phyloP scores from a whole-genome alignment of 305 asterid species.

The Andrographis paniculata region DNA sequence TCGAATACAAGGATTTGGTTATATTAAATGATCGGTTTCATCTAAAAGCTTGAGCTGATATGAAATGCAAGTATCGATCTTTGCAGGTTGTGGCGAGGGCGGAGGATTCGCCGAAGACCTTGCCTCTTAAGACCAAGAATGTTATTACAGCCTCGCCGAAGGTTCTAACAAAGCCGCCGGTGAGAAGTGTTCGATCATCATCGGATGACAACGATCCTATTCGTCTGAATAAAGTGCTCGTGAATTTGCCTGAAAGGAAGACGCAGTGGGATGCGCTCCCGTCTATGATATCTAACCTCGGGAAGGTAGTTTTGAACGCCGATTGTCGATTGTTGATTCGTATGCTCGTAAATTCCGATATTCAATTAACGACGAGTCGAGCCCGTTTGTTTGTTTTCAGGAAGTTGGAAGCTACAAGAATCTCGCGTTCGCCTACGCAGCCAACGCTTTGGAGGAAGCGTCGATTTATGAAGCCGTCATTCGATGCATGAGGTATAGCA shows the following conservation, averaged over 20 bases:
- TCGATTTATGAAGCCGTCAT: conserved; percentile 51
- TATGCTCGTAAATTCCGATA: not conserved
- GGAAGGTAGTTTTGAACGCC: conserved; percentile 41
- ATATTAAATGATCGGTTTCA: too few species aligned
- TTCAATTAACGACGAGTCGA: not conserved
- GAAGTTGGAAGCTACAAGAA: conserved; percentile 45
- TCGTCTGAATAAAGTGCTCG: conserved; percentile 36
- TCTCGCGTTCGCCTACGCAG: conserved; percentile 49
- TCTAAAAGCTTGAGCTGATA: too few species aligned
- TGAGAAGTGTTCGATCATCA: conserved; percentile 30
- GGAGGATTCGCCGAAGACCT: conserved; percentile 11
- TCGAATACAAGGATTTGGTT: too few species aligned
- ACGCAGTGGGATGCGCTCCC: conserved; percentile 55
- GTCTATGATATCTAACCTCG: conserved; percentile 42
- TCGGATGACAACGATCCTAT: conserved; percentile 31
- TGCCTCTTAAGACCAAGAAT: conserved; percentile 63
- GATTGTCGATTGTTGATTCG: too few species aligned
- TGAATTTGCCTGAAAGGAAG: conserved; percentile 37
- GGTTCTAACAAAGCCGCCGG: conserved; percentile 25
- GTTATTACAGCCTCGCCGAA: conserved; percentile 38
- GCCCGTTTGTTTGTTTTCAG: too few species aligned
- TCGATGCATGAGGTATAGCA: conserved; percentile 69
- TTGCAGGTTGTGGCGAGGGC: not conserved
- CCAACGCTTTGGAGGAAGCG: conserved; percentile 78
- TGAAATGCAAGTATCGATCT: not conserved